Evolutionary conservation across 192 early-diverging fungal species (phyloP).

Genomic region (Radiomyces spectabilis): DNA sequence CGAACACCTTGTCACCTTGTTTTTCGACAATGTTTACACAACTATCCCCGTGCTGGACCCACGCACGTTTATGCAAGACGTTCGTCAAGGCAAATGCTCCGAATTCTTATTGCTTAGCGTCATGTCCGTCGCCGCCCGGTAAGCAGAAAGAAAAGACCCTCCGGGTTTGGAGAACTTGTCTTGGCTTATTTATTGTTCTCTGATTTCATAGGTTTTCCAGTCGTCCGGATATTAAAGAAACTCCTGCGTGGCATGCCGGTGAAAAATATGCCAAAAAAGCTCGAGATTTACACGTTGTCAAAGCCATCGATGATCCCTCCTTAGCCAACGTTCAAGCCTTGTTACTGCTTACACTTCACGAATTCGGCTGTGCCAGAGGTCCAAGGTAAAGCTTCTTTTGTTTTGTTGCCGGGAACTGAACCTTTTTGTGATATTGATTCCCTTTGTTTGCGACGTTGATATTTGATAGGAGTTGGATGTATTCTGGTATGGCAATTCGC

Average conservation of each 20-base stretch:
- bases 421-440: background rate
- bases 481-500: conserved; percentile 35
- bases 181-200: background rate
- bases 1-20: conserved; percentile 40
- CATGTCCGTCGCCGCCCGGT: conserved; percentile 40
- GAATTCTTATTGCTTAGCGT: conserved; percentile 37
- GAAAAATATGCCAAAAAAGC: conserved; percentile 45
- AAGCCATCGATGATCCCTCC: conserved; percentile 36
- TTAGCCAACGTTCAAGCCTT: conserved; percentile 44
- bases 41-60: conserved; percentile 43
- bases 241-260: conserved; percentile 41
- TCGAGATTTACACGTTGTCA: conserved; percentile 26
- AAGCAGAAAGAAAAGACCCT: background rate
- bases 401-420: too few species aligned
- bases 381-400: conserved; percentile 14
- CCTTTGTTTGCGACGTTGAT: background rate
- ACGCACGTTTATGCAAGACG: conserved; percentile 33
- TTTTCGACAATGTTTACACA: conserved; percentile 36
- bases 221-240: conserved; percentile 32
- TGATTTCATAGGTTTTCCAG: conserved; percentile 33
- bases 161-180: background rate
- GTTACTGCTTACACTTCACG: conserved; percentile 35
- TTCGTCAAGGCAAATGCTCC: conserved; percentile 32
- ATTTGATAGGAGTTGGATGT: conserved; percentile 44
- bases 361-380: conserved; percentile 43